phyloP scores from a whole-genome alignment of 768 basidiomycete genomes.

The Tulasnella sp. region DNA sequence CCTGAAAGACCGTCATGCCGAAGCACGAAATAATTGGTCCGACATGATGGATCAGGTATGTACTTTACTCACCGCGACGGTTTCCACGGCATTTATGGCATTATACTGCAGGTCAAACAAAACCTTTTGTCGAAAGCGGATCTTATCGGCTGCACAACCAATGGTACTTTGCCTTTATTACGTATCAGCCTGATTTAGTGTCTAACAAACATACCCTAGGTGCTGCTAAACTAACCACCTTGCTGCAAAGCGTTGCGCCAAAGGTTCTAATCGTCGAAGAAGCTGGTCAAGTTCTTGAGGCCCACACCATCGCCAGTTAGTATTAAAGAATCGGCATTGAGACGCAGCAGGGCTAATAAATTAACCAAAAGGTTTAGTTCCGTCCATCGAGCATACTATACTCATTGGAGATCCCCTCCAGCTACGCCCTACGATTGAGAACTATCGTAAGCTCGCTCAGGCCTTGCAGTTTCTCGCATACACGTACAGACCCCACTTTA shows the following conservation, averaged over 20 bases:
- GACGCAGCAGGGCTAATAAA: too few species aligned
- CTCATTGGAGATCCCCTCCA: conserved; percentile 75
- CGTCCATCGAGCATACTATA: conserved; percentile 65
- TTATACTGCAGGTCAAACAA: conserved; percentile 47
- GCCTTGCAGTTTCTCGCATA: too few species aligned
- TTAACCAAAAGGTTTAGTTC: conserved; percentile 45
- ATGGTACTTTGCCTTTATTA: conserved; percentile 42
- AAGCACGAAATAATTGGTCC: conserved; percentile 39
- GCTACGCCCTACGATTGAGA: conserved; percentile 63
- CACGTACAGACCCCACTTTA: too few species aligned
- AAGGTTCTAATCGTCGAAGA: conserved; percentile 70
- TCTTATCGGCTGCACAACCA: conserved; percentile 77
- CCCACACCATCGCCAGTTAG: conserved; percentile 54
- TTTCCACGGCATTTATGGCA: not conserved
- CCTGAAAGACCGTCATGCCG: conserved; percentile 43
- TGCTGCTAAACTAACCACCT: conserved; percentile 59
- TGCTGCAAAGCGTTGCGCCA: conserved; percentile 60
- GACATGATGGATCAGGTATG: conserved; percentile 47
- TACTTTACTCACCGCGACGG: not conserved
- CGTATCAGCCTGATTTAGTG: not conserved
- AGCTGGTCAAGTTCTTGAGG: conserved; percentile 77
- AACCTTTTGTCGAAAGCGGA: conserved; percentile 52
- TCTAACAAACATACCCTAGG: conserved; percentile 38
- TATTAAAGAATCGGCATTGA: not conserved
- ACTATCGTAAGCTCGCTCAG: conserved; percentile 1